Percentiles rank a stretch among this genome's conserved stretches.
phyloP scores from a whole-genome alignment of 2,329 filamentous ascomycete genomes.

The Talaromyces piceae region DNA sequence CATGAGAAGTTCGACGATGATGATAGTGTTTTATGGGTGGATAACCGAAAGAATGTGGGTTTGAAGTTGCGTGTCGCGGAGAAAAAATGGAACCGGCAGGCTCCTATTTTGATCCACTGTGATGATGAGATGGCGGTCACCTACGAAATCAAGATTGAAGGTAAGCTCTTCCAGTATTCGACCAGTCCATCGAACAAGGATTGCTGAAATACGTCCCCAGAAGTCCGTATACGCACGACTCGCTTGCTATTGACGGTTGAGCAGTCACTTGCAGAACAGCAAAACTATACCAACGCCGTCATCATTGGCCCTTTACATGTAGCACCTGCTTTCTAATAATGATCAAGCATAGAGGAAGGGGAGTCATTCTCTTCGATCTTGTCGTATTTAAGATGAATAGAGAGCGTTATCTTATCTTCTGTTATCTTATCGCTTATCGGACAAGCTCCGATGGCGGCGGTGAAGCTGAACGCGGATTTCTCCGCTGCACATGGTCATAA shows the following conservation, averaged over 20 bases:
- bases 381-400: no score
- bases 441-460: not conserved
- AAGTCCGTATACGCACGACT: conserved; percentile 59
- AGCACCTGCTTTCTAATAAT: not conserved
- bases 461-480: not conserved
- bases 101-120: conserved; percentile 48
- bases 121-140: conserved; percentile 61
- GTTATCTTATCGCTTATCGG: conserved; percentile 1
- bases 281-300: conserved; percentile 56
- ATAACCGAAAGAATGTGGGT: conserved; percentile 55
- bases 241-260: conserved; percentile 60
- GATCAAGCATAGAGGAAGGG: not conserved
- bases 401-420: not conserved
- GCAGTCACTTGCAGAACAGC: conserved; percentile 53
- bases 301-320: conserved; percentile 24
- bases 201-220: conserved; percentile 35
- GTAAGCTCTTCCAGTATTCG: conserved; percentile 37
- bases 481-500: not conserved
- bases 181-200: no score
- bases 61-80: conserved; percentile 59
- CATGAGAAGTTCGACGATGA: conserved; percentile 22
- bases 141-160: conserved; percentile 65
- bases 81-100: conserved; percentile 38
- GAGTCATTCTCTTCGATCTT: not conserved
- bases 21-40: conserved; percentile 59